Evolutionary conservation across 1,284 basidiomycete genomes (phyloP).

Genomic region (Microstroma glucosiphilum): DNA sequence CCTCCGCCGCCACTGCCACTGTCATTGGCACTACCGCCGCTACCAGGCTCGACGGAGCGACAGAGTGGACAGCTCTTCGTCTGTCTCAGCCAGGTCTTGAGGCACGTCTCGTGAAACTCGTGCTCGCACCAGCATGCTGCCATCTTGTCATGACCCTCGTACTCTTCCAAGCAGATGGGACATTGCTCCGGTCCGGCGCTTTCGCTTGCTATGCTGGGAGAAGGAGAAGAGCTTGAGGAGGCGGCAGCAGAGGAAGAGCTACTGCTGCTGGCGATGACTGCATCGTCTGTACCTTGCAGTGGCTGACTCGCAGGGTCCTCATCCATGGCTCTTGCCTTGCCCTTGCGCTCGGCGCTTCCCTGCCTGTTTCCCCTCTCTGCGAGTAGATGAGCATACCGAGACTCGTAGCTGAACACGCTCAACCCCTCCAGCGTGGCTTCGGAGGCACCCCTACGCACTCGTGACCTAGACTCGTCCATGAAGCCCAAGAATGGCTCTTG

Average conservation of each 20-base stretch:
- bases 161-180: background rate
- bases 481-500: too few relatives aligned
- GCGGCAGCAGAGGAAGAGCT: background rate
- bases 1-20: background rate
- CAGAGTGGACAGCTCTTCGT: background rate
- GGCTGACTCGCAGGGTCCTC: background rate
- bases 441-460: too few relatives aligned
- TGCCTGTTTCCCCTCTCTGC: too few relatives aligned
- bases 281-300: too few relatives aligned
- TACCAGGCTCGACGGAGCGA: background rate
- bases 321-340: background rate
- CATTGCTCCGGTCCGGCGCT: background rate
- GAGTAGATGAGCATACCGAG: too few relatives aligned
- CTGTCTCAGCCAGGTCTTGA: background rate
- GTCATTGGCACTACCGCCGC: background rate
- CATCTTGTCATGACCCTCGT: background rate
- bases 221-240: background rate
- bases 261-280: background rate
- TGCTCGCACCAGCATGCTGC: background rate
- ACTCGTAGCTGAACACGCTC: too few relatives aligned
- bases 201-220: background rate
- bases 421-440: too few relatives aligned
- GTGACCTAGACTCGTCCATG: too few relatives aligned
- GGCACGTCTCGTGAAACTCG: background rate
- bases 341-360: background rate